Conservation (phyloP, 2,329 filamentous ascomycete species). For the Dactylonectria macrodidyma region DNA sequence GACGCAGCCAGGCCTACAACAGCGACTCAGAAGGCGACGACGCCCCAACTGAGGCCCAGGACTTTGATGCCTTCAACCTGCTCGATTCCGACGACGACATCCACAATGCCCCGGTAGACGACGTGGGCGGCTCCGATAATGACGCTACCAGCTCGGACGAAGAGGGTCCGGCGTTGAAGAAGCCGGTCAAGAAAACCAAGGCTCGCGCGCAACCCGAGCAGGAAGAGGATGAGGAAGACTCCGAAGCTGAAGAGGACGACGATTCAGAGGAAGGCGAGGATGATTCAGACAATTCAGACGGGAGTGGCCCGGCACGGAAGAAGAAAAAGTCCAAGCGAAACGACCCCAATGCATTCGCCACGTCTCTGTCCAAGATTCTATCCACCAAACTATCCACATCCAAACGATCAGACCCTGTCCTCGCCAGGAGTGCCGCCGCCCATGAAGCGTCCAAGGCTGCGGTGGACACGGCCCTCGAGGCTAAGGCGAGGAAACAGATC, state of each 20-base stretch:
- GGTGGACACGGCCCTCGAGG: constrained; percentile 83
- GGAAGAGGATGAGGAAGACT: constrained; percentile 43
- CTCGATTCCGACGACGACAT: constrained; percentile 72
- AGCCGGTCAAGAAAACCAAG: constrained; percentile 50
- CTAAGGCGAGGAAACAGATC: constrained; percentile 84
- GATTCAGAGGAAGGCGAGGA: constrained; percentile 57
- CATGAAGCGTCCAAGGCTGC: constrained; percentile 80
- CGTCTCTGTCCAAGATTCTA: constrained; percentile 93
- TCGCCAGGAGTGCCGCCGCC: constrained; percentile 85
- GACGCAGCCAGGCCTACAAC: constrained; percentile 63
- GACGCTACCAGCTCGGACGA: constrained; percentile 56
- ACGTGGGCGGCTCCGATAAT: constrained; percentile 59
- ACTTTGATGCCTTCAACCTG: constrained; percentile 67
- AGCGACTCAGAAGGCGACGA: constrained; percentile 66
- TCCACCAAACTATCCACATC: constrained; percentile 87
- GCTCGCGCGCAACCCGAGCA: constrained; percentile 41
- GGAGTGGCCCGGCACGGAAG: constrained; percentile 53
- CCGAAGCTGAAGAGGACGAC: constrained; percentile 44
- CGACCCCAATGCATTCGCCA: constrained; percentile 92
- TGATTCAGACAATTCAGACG: constrained; percentile 59
- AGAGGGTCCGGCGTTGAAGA: constrained; percentile 49
- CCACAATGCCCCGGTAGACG: constrained; percentile 67
- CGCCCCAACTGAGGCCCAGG: constrained; percentile 59
- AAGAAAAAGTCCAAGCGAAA: constrained; percentile 83
- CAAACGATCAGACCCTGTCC: constrained; percentile 90